Percentiles rank a stretch among this genome's conserved stretches.
Evolutionary conservation across 495 filamentous ascomycete species (phyloP).

Genomic region (Hypoxylon cercidicola): DNA sequence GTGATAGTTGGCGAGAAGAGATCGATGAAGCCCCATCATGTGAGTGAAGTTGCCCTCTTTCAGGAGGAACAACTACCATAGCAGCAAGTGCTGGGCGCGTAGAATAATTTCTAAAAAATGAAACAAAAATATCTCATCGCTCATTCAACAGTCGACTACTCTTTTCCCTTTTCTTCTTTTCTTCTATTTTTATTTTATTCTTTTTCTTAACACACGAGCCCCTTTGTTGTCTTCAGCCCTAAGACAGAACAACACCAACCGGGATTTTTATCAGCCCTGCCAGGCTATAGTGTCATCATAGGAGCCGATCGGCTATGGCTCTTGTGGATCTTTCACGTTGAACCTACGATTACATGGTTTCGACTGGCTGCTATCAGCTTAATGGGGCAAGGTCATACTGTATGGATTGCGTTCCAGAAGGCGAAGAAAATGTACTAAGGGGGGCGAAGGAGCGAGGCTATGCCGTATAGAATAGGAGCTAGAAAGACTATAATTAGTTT

Average conservation of each 20-base stretch:
- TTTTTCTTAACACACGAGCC: too few relatives aligned
- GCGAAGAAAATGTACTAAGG: conserved; percentile 12
- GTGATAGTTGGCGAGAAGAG: conserved; percentile 39
- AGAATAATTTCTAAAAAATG: too few relatives aligned
- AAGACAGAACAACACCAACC: too few relatives aligned
- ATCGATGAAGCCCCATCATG: conserved; percentile 37
- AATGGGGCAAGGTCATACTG: conserved; percentile 7
- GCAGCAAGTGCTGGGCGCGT: too few relatives aligned
- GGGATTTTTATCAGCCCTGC: too few relatives aligned
- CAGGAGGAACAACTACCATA: conserved; percentile 44
- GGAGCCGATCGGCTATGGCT: conserved; percentile 13
- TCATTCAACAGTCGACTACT: too few relatives aligned
- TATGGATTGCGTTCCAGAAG: conserved; percentile 9
- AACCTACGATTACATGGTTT: conserved; percentile 2
- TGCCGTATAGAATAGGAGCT: conserved; percentile 7
- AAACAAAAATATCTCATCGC: too few relatives aligned
- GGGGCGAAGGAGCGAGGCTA: conserved; percentile 10
- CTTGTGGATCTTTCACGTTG: neutral
- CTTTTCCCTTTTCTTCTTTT: too few relatives aligned
- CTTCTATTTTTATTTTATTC: too few relatives aligned
- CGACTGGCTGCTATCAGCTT: conserved; percentile 12
- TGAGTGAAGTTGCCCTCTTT: too few relatives aligned
- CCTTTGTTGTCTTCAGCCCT: conserved; percentile 5
- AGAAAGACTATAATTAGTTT: neutral
- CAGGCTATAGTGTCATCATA: neutral